A percentile compares a stretch with the other conserved stretches of the same genome.
phyloP scores from a whole-genome alignment of 306 rosid species.

The Morella rubra region DNA sequence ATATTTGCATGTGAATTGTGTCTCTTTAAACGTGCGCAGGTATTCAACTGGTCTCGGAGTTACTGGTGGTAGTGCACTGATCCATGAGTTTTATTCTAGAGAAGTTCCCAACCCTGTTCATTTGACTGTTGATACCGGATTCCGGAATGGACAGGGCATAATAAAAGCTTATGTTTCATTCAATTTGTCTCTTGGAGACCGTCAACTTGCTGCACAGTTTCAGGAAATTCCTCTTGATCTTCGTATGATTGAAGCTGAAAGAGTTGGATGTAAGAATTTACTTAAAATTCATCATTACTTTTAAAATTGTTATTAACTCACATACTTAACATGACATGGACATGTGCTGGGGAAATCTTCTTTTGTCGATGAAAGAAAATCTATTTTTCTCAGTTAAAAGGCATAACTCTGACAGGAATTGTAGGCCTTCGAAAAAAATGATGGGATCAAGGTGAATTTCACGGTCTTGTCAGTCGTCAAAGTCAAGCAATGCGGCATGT shows the following conservation, averaged over 20 bases:
- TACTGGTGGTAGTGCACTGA: constrained; percentile 78
- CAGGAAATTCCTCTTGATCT: constrained; percentile 93
- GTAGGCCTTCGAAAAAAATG: background rate
- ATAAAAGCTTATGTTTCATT: constrained; percentile 71
- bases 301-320: background rate
- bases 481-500: background rate
- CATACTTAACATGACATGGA: background rate
- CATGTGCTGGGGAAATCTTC: background rate
- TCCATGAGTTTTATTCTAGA: constrained; percentile 90
- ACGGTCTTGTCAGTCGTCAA: background rate
- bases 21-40: constrained; percentile 44
- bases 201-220: constrained; percentile 92
- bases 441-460: background rate
- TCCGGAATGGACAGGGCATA: constrained; percentile 62
- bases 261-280: constrained; percentile 68
- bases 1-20: background rate
- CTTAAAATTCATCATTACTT: background rate
- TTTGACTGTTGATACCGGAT: constrained; percentile 93
- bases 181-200: constrained; percentile 82
- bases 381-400: background rate
- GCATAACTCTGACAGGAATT: background rate
- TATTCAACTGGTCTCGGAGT: constrained; percentile 94
- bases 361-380: background rate
- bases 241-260: constrained; percentile 92
- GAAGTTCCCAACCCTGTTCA: constrained; percentile 86